Evolutionary conservation across 768 basidiomycete genomes (phyloP), one percentile per base, ranked within the genome.

Genomic region (Pulveroboletus sp.): DNA sequence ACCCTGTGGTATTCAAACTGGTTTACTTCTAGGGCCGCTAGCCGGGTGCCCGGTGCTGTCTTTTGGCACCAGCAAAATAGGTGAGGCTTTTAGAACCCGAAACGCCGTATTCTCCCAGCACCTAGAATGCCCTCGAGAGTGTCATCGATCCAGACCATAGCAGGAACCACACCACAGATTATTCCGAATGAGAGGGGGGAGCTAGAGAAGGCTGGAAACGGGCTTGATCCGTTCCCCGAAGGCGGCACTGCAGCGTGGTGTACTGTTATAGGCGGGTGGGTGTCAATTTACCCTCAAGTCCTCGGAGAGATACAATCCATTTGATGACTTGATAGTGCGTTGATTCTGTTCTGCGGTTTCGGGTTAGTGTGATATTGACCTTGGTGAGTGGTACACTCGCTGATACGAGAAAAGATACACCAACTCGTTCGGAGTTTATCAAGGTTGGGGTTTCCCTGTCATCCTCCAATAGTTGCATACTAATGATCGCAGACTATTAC

Each of bases 391-490:
- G 14, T 9, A 16, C 3, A 0, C 5, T 2, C 17, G 36, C 38
- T 51, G 35, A 54, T 37, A 22, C 3, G 6, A 37, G 11, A n/a
- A 41, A 43, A 71, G 73, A 5, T 69, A 71, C 42, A 55, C 59
- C 9, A 19, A 63, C n/a, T 62, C 69, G 4, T 75, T 68, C 49
- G 73, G 74, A 6, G 71, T 73, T 26, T 75, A 73, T 47, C 70
- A 75, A 67, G 69, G 71, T 64, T 27, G 9, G n/a, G 20, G 19
- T 7, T 3, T 11, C 10, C 4, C 40, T 4, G 23, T 2, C 34
- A 16, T 39, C n/a, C 10, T 10, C 4, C 9, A 2, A 31, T 31
- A 22, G 34, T 19, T 20, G 1, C n/a, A 30, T 39, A 29, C 14
- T 49, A 29, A 48, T n/a, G 12, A 13, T 11, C 26, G 3, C 49